Conservation (phyloP, 352 stramenopile genomes). For the Discostella stelligera region DNA sequence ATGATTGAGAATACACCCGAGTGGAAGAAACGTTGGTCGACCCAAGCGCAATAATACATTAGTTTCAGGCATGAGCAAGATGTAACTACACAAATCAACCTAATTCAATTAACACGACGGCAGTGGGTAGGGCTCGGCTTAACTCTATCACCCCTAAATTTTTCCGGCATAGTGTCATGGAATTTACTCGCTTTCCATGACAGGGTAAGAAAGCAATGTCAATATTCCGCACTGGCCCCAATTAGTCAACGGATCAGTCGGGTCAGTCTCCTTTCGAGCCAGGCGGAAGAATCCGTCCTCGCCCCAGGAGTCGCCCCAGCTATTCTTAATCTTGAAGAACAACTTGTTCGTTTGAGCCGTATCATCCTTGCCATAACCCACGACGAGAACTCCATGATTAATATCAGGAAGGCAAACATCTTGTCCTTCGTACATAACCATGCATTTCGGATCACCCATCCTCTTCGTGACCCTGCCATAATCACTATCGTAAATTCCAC, state of each 20-base stretch:
- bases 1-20: conserved; percentile 48
- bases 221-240: conserved; percentile 79
- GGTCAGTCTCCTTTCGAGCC: conserved; percentile 62
- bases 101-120: background rate
- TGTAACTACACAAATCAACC: background rate
- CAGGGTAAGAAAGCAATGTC: conserved; percentile 68
- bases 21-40: conserved; percentile 50
- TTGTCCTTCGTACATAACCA: conserved; percentile 40
- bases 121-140: background rate
- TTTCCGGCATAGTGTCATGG: background rate
- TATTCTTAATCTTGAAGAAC: conserved; percentile 94
- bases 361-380: conserved; percentile 93
- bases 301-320: conserved; percentile 91
- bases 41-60: background rate
- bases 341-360: conserved; percentile 86
- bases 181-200: conserved; percentile 32
- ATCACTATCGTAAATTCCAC: conserved; percentile 81
- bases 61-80: background rate
- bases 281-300: conserved; percentile 90
- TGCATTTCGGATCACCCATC: conserved; percentile 25
- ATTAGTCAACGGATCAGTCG: conserved; percentile 43
- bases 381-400: conserved; percentile 83
- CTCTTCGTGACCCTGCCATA: conserved; percentile 45
- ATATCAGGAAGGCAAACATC: conserved; percentile 54
- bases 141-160: background rate